A percentile compares a stretch with the other conserved stretches of the same genome.
Conservation (phyloP, 768 basidiomycete genomes). For the Nidula microcarpa region DNA sequence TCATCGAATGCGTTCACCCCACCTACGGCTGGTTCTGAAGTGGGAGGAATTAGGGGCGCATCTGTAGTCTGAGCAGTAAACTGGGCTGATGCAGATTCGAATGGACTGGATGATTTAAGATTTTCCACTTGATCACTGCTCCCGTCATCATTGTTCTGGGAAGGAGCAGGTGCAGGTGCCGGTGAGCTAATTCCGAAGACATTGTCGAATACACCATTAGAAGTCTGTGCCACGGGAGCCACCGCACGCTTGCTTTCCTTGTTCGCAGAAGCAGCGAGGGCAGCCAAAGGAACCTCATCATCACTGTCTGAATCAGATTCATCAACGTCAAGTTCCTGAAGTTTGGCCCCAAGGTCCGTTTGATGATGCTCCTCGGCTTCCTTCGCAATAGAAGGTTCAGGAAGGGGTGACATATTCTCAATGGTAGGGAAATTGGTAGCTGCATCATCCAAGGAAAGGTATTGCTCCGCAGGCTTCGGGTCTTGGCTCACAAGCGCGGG, state of each 20-base stretch:
- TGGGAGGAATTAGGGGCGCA: slow-evolving; percentile 7
- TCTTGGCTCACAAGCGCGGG: slow-evolving; percentile 12
- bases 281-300: slow-evolving; percentile 40
- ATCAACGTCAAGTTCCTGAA: slow-evolving; percentile 56
- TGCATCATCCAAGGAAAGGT: slow-evolving; percentile 30
- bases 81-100: slow-evolving; percentile 4
- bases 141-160: not conserved
- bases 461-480: slow-evolving; percentile 12
- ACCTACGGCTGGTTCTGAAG: slow-evolving; percentile 19
- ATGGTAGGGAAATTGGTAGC: slow-evolving; percentile 37
- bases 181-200: slow-evolving; percentile 14
- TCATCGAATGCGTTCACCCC: slow-evolving; percentile 75
- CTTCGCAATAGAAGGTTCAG: slow-evolving; percentile 11
- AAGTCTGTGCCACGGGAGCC: not conserved
- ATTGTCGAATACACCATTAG: slow-evolving; percentile 16
- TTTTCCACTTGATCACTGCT: not conserved
- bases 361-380: slow-evolving; percentile 22
- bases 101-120: slow-evolving; percentile 2
- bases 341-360: slow-evolving; percentile 49
- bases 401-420: slow-evolving; percentile 15
- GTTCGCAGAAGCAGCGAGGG: slow-evolving; percentile 8
- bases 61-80: not conserved
- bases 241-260: slow-evolving; percentile 1
- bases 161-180: not conserved
- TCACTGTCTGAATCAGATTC: slow-evolving; percentile 56